Evolutionary conservation across 495 filamentous ascomycete genomes (phyloP).

Genomic region (Saxispiralis lemnorum): DNA sequence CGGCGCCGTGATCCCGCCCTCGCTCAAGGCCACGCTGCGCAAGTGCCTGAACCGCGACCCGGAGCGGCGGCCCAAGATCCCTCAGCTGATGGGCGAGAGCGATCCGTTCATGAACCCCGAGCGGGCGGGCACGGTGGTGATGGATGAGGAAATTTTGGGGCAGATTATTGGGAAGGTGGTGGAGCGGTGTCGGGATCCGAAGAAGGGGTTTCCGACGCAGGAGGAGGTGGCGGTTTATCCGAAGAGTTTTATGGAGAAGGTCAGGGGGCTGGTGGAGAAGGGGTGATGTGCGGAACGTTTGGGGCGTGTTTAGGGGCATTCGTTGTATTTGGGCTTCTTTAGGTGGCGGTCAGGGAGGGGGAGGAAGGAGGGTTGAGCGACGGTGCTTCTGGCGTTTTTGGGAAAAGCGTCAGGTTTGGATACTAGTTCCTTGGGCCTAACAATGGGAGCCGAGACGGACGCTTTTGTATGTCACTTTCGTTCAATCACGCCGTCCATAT

Average conservation of each 20-base stretch:
- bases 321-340: neutral
- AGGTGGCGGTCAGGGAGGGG: neutral
- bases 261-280: slow-evolving; percentile 41
- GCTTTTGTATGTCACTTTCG: neutral
- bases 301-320: neutral
- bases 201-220: slow-evolving; percentile 47
- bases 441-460: neutral
- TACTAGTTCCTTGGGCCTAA: neutral
- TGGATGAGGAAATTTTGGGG: slow-evolving; percentile 58
- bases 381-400: slow-evolving; percentile 1
- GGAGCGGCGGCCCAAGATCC: slow-evolving; percentile 56
- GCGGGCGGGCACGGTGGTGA: slow-evolving; percentile 44
- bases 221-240: slow-evolving; percentile 58
- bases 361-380: neutral
- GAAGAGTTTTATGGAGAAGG: slow-evolving; percentile 43
- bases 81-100: slow-evolving; percentile 47
- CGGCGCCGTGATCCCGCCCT: slow-evolving; percentile 48
- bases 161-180: slow-evolving; percentile 63
- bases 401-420: neutral
- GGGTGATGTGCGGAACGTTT: neutral
- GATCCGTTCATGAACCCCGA: slow-evolving; percentile 78
- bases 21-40: slow-evolving; percentile 54
- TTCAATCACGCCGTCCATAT: neutral
- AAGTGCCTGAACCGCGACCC: slow-evolving; percentile 68
- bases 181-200: slow-evolving; percentile 43